A percentile compares a stretch with the other conserved stretches of the same genome.
Evolutionary conservation across 208 protist species (phyloP).

Genomic region (Leishmania tarentolae): DNA sequence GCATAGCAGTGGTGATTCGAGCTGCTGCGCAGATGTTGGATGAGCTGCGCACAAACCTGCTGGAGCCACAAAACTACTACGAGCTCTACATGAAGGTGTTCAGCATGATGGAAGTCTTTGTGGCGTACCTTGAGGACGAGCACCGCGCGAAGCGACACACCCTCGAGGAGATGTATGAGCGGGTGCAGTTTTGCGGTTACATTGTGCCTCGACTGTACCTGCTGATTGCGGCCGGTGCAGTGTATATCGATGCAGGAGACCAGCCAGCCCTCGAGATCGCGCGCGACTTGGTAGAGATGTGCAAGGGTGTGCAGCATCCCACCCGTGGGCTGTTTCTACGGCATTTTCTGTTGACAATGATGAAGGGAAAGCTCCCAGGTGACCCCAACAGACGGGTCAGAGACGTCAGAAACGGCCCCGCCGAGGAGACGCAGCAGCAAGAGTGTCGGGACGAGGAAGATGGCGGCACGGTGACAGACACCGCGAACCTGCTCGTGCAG

Average conservation of each 20-base stretch:
- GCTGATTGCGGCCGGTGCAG: conserved; percentile 94
- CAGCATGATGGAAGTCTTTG: conserved; percentile 90
- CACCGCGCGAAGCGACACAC: conserved; percentile 27
- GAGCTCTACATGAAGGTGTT: conserved; percentile 96
- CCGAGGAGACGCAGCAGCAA: not conserved
- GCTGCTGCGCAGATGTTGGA: conserved; percentile 88
- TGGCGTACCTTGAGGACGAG: conserved; percentile 90
- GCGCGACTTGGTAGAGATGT: conserved; percentile 99
- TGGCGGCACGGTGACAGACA: conserved; percentile 91
- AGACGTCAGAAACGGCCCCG: not conserved
- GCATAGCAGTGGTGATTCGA: conserved; percentile 47
- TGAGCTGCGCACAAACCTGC: conserved; percentile 94
- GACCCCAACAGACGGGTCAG: conserved; percentile 43
- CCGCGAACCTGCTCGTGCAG: conserved; percentile 95
- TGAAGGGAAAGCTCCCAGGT: conserved; percentile 97
- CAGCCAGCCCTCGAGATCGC: conserved; percentile 94
- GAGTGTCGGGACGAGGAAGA: conserved; percentile 4
- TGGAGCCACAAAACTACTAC: conserved; percentile 98
- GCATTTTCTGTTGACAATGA: conserved; percentile 96
- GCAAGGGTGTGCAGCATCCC: conserved; percentile 99
- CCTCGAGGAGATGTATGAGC: conserved; percentile 96
- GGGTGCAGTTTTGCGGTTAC: conserved; percentile 97
- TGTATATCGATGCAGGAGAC: conserved; percentile 94
- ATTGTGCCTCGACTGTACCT: conserved; percentile 99
- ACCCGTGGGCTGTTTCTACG: conserved; percentile 98